Base-by-base conservation (phyloP, 1,284 basidiomycete genomes). In the Phlebopus sp. region DNA sequence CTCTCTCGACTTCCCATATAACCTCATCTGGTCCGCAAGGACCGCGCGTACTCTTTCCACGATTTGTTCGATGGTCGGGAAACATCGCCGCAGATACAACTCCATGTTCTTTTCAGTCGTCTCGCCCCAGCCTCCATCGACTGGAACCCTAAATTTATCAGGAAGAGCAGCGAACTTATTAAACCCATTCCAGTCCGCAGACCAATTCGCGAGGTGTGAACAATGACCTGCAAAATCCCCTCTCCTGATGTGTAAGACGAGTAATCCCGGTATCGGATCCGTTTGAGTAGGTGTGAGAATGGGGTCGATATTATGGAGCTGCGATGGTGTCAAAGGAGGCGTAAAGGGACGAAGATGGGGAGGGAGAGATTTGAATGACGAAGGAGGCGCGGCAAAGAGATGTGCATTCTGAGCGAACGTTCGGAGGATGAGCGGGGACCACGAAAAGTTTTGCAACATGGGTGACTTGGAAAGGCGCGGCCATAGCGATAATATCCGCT, bases 1-100 rank as follows among this genome's bases (percentile, higher is more conserved):
- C 17, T 55, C 59, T n/a, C 45, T 60, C 2, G 11, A 23, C 9
- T n/a, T 23, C 2, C 60, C 55, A 15, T 60, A 42, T 4, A 17
- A 3, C 43, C 42, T 50, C 35, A 39, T 44, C 19, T 60, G 64
- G 17, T 68, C 66, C 9, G 15, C 44, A 21, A 64, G 32, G 21
- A 81, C 67, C 31, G 71, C 58, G n/a, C 59, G 56, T 2, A 79
- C 70, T 36, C 67, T 68, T 32, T 60, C 52, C 19, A 72, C 73
- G 51, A 82, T 77, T 45, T 76, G 68, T 5, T 65, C 55, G n/a
- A 72, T 62, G 14, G 63, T 62, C 0, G 81, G 81, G 51, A 67
- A 77, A 58, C 82, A 84, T 37, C 71, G 76, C 36, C 47, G 36
- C 14, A 67, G 42, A 53, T 78, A 81, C 18, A 57, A 50, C 1